Base-by-base conservation (phyloP, 352 stramenopile genomes). In the Pythium aristosporum region DNA sequence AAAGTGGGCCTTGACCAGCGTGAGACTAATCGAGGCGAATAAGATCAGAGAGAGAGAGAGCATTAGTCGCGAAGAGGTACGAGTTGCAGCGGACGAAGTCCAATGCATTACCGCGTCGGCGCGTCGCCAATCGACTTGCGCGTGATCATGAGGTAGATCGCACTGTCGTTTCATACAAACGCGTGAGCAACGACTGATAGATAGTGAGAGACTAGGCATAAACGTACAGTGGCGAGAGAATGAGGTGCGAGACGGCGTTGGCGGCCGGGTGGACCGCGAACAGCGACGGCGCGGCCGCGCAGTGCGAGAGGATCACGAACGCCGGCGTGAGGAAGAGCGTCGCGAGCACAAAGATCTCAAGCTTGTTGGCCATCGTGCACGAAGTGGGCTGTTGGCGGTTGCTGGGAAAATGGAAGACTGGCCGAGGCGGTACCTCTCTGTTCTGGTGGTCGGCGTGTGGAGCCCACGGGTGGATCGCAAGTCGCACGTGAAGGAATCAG, bases 191-290 rank as follows among this genome's bases (percentile, higher is more conserved):
- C 8, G 13, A 23, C 25, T 21, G 54, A 25, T 46, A n/a, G 12
- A 28, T 56, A 39, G 25, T 4, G 13, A 42, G 10, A 25, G 32
- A 4, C 21, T 3, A 15, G n/a, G 5, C 1, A 39, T 16, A n/a
- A 32, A 37, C 67, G 28, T 69, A 85, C 75, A 79, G 51, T 32
- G 81, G 81, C 55, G 83, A 86, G 68, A 79, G 81, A 12, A 90
- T 51, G 54, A 88, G 65, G 64, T 85, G 85, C 34, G 79, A 77
- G 51, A 91, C 46, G 32, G 82, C 73, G 43, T 88, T 91, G 50
- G 75, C 71, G 15, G 79, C 82, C 15, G 79, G 82, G 65, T 91
- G 82, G 47, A 84, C 58, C 6, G 82, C 74, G 43, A 91, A 89
- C 23, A 91, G 68, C 23, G 69, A 77, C 25, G 74, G 74, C 11